phyloP scores from a whole-genome alignment of 768 basidiomycete genomes.

The Boletus insuetus region DNA sequence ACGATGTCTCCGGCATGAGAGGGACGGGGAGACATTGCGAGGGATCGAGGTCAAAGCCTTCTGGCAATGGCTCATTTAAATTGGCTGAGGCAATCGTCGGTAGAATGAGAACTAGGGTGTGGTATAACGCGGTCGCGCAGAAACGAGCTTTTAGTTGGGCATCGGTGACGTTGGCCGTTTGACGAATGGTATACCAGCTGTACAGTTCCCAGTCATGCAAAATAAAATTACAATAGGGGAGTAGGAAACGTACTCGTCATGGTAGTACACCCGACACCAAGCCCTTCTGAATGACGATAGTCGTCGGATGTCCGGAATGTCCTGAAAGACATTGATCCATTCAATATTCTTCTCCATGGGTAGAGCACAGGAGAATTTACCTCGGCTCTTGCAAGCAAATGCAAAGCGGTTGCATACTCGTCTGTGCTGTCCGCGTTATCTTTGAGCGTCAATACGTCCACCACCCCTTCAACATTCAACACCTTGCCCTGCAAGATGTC shows the following conservation, averaged over 20 bases:
- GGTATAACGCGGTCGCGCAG: slow-evolving; percentile 70
- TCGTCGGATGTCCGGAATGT: slow-evolving; percentile 67
- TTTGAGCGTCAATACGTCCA: slow-evolving; percentile 84
- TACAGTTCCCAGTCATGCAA: neutral
- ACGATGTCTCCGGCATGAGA: slow-evolving; percentile 54
- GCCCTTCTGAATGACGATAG: slow-evolving; percentile 68
- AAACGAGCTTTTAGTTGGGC: slow-evolving; percentile 71
- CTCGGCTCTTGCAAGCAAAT: slow-evolving; percentile 55
- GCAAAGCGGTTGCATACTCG: slow-evolving; percentile 68
- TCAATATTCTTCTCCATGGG: neutral
- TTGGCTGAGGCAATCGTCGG: slow-evolving; percentile 26
- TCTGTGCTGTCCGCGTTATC: slow-evolving; percentile 61
- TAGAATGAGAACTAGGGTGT: slow-evolving; percentile 53
- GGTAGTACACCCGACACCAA: slow-evolving; percentile 86
- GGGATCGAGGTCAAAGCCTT: slow-evolving; percentile 54
- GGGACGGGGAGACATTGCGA: slow-evolving; percentile 60
- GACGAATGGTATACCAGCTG: slow-evolving; percentile 78
- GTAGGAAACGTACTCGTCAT: slow-evolving; percentile 70
- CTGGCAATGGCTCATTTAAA: slow-evolving; percentile 36
- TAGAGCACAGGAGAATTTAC: slow-evolving; percentile 34
- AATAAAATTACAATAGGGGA: neutral
- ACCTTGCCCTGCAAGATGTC: slow-evolving; percentile 72
- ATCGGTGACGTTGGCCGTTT: slow-evolving; percentile 75
- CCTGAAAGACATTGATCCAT: slow-evolving; percentile 35
- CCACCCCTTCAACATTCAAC: slow-evolving; percentile 72